Base-by-base conservation (phyloP, 140 eudicot species). In the Cichorium intybus region DNA sequence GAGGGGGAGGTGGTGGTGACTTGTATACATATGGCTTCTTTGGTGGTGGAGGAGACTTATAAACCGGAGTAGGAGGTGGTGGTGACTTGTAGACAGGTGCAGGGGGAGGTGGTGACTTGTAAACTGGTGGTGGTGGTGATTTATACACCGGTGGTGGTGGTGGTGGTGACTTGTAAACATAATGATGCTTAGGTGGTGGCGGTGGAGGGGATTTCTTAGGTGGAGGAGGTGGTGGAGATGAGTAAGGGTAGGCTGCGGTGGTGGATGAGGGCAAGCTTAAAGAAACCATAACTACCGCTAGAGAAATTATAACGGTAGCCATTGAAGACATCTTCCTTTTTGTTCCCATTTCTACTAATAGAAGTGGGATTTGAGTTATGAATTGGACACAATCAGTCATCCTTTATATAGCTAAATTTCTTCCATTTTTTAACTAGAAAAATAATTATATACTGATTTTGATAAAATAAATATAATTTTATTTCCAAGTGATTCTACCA, bases 181-280 rank as follows among this genome's bases (percentile, higher is more conserved):
- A 56, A 29, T 31, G 54, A 17, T 17, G 24, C 54, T 48, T 48
- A 5, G 24, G 54, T 4, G 54, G 54, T 48, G 54, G 54, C 17
- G 54, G 56, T 10, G 75, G 66, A 0, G 74, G 72, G 0, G 70
- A 35, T 37, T 71, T 71, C 35, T 71, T 51, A 5, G 27, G 43
- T 56, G 74, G 57, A 4, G 69, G 69, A 16, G 69, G 71, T 33
- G 71, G 71, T 33, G 71, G 71, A 22, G 81, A 62, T 12, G 67
- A 56, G 66, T 76, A 69, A 17, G 43, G 29, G 67, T 56, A 62
- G 23, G 64, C 12, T 21, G 81, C 81, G 21, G 27, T 69, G 54
- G 72, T 60, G 23, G 14, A 7, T 16, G 59, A 71, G 10, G 82
- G 82, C 21, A 77, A 70, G 67, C 68, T 47, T 35, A 77, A 66